Base-by-base conservation (phyloP, 306 rosid species). In the Rubus idaeus region DNA sequence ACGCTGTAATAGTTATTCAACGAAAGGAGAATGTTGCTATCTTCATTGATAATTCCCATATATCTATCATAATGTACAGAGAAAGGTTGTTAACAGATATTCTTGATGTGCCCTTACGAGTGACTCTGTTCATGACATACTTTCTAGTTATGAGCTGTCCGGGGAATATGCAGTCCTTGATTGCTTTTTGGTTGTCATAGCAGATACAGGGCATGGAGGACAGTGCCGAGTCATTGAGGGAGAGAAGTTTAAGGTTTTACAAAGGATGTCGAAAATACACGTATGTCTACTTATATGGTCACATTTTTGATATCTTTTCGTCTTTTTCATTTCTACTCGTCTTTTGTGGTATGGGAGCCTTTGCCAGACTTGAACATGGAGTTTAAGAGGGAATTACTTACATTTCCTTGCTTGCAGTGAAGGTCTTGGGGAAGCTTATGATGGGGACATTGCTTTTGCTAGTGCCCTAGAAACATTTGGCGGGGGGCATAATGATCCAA, bases 241-340 rank as follows among this genome's bases (percentile, higher is more conserved):
- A 96, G 78, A 91, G 99, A 86, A 87, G 98, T 79, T 86, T 92
- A 72, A 96, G 79, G 81, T 96, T 96, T 84, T 89, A 87, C 87
- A 96, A 96, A 90, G 99, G 99, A 80, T 91, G 98, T 82, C 89
- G 99, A 86, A 96, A 92, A 85, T 96, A 96, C 86, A 96, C 99
- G 99, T 96, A 96, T 55, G 99, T 86, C 50, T 45, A 60, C 62
- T 21, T 63, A 30, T 77, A 26, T 46, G 41, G 20, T 41, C 21
- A 42, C 37, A 3, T 23, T 47, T 71, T 42, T 21, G 37, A 67
- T 44, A 5, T 53, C 42, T 76, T 66, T 50, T 20, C 37, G 39
- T 62, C 63, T 6, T 70, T 70, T 51, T 17, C 11, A 57, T 78
- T 63, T 42, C 64, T 4, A 5, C 2, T 47, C 41, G 16, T 51